A percentile compares a stretch with the other conserved stretches of the same genome.
These are phyloP conservation scores for Wallacemonas collosoma DNA, from an alignment of 208 protist genomes.

Conservation along the genomic window DNA sequence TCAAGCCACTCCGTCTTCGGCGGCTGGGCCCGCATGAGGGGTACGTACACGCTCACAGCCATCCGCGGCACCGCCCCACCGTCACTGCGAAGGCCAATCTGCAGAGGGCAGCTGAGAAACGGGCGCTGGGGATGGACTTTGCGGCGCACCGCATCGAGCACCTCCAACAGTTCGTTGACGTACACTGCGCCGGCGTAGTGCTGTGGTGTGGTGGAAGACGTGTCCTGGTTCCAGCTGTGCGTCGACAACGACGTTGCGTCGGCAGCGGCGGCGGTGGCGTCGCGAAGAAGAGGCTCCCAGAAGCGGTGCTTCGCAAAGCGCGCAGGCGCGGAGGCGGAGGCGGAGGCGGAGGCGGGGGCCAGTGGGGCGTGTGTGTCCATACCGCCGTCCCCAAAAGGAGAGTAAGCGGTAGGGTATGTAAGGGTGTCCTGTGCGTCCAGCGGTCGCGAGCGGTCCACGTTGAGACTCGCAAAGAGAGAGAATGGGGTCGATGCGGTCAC, in stretches of 20 bases:
- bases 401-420: neutral
- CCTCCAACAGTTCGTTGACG: slow-evolving; percentile 22
- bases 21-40: slow-evolving; percentile 35
- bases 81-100: slow-evolving; percentile 37
- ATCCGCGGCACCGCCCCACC: slow-evolving; percentile 52
- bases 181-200: slow-evolving; percentile 20
- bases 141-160: slow-evolving; percentile 39
- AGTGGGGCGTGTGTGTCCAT: too few relatives aligned
- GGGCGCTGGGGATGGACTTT: slow-evolving; percentile 56
- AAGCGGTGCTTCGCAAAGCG: slow-evolving; percentile 22
- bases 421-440: neutral
- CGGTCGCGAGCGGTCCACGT: neutral
- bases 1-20: slow-evolving; percentile 47
- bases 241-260: neutral
- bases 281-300: slow-evolving; percentile 30
- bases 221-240: neutral
- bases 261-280: slow-evolving; percentile 6
- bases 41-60: slow-evolving; percentile 68
- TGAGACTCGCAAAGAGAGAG: neutral
- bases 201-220: neutral
- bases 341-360: too few relatives aligned
- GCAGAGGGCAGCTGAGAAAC: slow-evolving; percentile 39
- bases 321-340: too few relatives aligned
- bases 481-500: too few relatives aligned
- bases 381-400: too few relatives aligned